Conservation (phyloP, 352 stramenopile genomes). For the Plasmopara halstedii region DNA sequence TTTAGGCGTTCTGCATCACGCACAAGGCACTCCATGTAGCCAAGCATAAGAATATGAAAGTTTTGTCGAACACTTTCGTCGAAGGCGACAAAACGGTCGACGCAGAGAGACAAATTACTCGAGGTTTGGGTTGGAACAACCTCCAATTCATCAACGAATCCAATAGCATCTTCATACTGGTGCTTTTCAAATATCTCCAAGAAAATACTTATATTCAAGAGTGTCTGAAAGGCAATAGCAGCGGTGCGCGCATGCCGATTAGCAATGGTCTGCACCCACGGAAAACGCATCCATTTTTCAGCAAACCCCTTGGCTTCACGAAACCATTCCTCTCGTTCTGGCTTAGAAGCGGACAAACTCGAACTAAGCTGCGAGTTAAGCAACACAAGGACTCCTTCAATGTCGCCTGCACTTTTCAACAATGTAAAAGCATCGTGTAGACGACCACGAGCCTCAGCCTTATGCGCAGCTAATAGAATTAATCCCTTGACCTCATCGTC, state of each 20-base stretch:
- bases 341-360: conserved; percentile 43
- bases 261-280: conserved; percentile 69
- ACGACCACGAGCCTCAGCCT: conserved; percentile 62
- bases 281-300: conserved; percentile 82
- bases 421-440: conserved; percentile 70
- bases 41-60: conserved; percentile 78
- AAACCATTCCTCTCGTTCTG: conserved; percentile 77
- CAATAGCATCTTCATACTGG: conserved; percentile 75
- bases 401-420: conserved; percentile 70
- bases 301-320: conserved; percentile 76
- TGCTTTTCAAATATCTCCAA: conserved; percentile 78
- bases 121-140: conserved; percentile 59
- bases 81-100: conserved; percentile 79
- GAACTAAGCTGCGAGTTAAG: conserved; percentile 69
- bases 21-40: conserved; percentile 84
- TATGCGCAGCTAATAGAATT: conserved; percentile 60
- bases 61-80: conserved; percentile 78
- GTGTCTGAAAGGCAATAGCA: conserved; percentile 75
- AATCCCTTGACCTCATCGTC: conserved; percentile 75
- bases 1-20: conserved; percentile 76
- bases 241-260: conserved; percentile 62
- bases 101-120: conserved; percentile 49
- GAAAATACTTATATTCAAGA: conserved; percentile 84
- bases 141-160: conserved; percentile 74
- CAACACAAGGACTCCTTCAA: conserved; percentile 62